Base-by-base conservation (phyloP, 345 rosid genomes). In the Citrus glauca region DNA sequence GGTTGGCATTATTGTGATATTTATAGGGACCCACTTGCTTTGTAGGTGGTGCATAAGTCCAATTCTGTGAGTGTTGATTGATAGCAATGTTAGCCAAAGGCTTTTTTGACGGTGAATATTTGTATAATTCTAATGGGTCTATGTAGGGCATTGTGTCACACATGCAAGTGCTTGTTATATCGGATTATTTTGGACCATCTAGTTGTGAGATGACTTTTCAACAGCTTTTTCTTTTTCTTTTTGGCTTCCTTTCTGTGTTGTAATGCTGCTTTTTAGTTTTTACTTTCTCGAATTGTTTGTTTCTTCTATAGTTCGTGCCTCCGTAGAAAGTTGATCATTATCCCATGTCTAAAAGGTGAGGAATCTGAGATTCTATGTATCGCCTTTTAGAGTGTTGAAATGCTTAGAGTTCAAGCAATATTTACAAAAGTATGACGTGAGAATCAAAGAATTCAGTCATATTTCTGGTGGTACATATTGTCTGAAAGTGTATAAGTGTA, bases 11-110 rank as follows among this genome's bases (percentile, higher is more conserved):
- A 17, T 65, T 76, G 50, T 77, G 62, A 65, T 64, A 45, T 59
- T 81, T 71, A 24, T 7, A 19, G 84, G 87, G 83, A 33, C 88
- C 88, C 87, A 80, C 81, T 24, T 9, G 28, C 69, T 68, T 38
- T 33, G 40, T 63, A 65, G 62, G 66, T 67, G 79, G 63, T 77
- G 79, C 42, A 19, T 61, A 37, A 73, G 69, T 25, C 50, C 78
- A 78, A 65, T 66, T 53, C 6, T 72, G 73, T 75, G 33, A 56
- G 11, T 66, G 57, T 28, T 20, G 60, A 35, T 76, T 66, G 78
- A 48, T 48, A 66, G 79, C 45, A 37, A 64, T 68, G 62, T 71
- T 61, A 59, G 75, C 25, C 25, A 71, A 42, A 42, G 30, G 22
- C 33, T 71, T 50, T 64, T 45, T 3, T 28, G 62, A 14, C 57